Percentiles rank a stretch among this genome's conserved stretches.
Conservation (phyloP, 2,329 filamentous ascomycete genomes). For the Hymenoscyphus fraxineus region DNA sequence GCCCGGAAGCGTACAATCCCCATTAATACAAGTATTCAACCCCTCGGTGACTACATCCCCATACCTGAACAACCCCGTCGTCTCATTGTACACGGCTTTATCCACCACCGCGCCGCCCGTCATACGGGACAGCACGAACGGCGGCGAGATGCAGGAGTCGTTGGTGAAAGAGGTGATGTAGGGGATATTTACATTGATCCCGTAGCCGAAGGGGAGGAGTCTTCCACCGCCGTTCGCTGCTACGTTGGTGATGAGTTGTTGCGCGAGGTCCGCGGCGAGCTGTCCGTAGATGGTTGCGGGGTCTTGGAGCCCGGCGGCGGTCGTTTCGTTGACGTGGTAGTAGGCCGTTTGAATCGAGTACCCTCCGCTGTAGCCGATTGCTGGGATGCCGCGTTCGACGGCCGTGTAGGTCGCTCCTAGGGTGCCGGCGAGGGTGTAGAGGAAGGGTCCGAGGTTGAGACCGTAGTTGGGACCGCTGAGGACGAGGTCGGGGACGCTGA, state of each 20-base stretch:
- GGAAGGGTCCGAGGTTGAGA: constrained; percentile 50
- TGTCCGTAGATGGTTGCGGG: constrained; percentile 43
- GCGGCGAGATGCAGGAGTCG: constrained; percentile 39
- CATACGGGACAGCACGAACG: constrained; percentile 45
- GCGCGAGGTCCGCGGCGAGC: constrained; percentile 42
- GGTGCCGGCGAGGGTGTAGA: constrained; percentile 50
- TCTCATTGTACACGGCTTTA: constrained; percentile 42
- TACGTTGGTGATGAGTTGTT: constrained; percentile 40
- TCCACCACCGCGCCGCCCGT: constrained; percentile 48
- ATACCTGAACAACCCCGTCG: constrained; percentile 43
- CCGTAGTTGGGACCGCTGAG: constrained; percentile 55
- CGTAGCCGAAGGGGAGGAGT: constrained; percentile 47
- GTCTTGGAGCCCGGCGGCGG: constrained; percentile 35
- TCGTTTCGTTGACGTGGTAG: constrained; percentile 40
- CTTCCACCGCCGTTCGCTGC: constrained; percentile 26
- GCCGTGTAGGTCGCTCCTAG: constrained; percentile 49
- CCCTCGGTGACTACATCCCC: constrained; percentile 39
- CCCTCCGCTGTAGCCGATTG: constrained; percentile 46
- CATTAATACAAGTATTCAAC: constrained; percentile 48
- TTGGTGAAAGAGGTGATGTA: constrained; percentile 39
- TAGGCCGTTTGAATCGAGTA: constrained; percentile 42
- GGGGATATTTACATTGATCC: constrained; percentile 50
- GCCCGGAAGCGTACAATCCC: constrained; percentile 47
- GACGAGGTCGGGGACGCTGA: constrained; percentile 50
- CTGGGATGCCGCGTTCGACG: constrained; percentile 46